These are phyloP conservation scores for Aspergillus caelatus DNA, from an alignment of 2,329 filamentous ascomycete species.

Conservation along the genomic window DNA sequence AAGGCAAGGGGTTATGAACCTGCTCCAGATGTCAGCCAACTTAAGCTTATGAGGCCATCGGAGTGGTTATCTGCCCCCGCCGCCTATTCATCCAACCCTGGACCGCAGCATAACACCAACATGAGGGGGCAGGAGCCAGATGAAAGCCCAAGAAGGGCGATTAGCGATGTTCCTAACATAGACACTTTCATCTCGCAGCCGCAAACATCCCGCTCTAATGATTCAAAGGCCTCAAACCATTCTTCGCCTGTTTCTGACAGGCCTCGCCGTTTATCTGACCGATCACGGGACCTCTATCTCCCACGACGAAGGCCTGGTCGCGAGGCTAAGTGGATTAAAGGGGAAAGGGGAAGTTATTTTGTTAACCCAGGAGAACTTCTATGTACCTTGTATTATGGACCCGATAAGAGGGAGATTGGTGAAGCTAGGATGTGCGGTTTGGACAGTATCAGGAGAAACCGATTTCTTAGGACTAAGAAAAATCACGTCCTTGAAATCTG, in stretches of 20 bases:
- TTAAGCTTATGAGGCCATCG: constrained; percentile 40
- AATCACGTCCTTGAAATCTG: constrained; percentile 27
- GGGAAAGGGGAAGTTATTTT: constrained; percentile 12
- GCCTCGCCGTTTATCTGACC: not conserved
- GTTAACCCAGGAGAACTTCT: constrained; percentile 32
- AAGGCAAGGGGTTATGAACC: constrained; percentile 37
- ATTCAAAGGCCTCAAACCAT: not conserved
- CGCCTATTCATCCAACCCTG: constrained; percentile 1
- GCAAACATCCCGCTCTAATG: not conserved
- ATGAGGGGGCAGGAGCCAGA: not conserved
- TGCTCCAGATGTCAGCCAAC: constrained; percentile 37
- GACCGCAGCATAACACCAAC: not conserved
- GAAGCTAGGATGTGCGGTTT: constrained; percentile 34
- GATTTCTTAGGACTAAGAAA: constrained; percentile 24
- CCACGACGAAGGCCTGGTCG: constrained; percentile 14
- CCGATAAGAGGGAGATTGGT: constrained; percentile 31
- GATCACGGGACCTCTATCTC: not conserved
- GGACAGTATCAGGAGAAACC: constrained; percentile 5
- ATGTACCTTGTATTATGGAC: constrained; percentile 33
- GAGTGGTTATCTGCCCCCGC: constrained; percentile 29
- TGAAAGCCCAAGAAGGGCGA: not conserved
- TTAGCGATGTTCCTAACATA: not conserved
- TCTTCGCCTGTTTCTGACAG: not conserved
- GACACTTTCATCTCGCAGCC: not conserved
- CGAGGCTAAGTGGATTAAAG: not conserved